These are phyloP conservation scores for Penicillium coffeae DNA, from an alignment of 495 filamentous ascomycete genomes.

Conservation along the genomic window DNA sequence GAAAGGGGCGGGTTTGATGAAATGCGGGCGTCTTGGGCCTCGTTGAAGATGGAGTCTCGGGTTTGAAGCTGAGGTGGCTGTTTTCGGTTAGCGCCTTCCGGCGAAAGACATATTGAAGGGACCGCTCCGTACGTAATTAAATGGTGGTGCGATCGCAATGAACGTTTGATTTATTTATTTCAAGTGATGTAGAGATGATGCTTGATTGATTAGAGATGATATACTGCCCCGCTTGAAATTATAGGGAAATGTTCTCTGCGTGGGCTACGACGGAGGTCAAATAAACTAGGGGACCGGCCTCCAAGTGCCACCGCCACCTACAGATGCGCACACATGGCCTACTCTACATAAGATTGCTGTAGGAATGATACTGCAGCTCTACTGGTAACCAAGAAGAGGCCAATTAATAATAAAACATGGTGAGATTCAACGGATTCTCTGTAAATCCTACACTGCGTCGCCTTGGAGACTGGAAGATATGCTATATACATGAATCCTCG, in stretches of 20 bases:
- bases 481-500: constrained; percentile 43
- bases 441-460: constrained; percentile 30
- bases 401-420: constrained; percentile 22
- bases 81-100: constrained; percentile 40
- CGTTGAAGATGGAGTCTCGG: constrained; percentile 28
- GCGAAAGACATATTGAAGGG: constrained; percentile 4
- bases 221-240: too few relatives aligned
- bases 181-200: too few relatives aligned
- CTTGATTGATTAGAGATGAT: too few relatives aligned
- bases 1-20: constrained; percentile 14
- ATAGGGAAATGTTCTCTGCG: too few relatives aligned
- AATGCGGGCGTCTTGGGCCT: constrained; percentile 13
- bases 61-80: constrained; percentile 41
- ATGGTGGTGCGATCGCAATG: background rate
- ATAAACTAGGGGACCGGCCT: too few relatives aligned
- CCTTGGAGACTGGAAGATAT: constrained; percentile 23
- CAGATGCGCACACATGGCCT: background rate
- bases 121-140: background rate
- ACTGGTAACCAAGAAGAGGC: background rate
- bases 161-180: background rate
- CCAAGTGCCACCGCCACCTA: too few relatives aligned
- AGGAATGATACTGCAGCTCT: too few relatives aligned
- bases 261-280: too few relatives aligned
- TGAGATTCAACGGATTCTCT: constrained; percentile 23
- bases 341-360: background rate